Percentiles rank a stretch among this genome's conserved stretches.
Evolutionary conservation across 2,329 filamentous ascomycete species (phyloP).

Genomic region (Onygenales sp.): DNA sequence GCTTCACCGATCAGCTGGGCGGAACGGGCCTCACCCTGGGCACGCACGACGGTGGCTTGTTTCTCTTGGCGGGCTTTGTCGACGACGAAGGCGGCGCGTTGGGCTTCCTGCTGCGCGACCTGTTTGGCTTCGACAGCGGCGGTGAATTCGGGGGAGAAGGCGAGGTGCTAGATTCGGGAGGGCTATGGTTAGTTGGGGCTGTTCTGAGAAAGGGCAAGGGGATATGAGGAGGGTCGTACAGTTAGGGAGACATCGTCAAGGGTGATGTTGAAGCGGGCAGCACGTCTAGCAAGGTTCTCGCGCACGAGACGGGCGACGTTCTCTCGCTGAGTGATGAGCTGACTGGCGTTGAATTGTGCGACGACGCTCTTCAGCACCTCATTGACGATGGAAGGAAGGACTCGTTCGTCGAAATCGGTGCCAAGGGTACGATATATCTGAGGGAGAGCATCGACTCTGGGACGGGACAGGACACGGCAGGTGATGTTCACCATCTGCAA

Average conservation of each 20-base stretch:
- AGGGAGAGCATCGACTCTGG: constrained; percentile 76
- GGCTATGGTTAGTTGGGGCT: constrained; percentile 8
- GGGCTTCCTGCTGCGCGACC: constrained; percentile 78
- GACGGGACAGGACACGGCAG: constrained; percentile 93
- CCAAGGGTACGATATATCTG: constrained; percentile 96
- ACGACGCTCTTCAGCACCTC: constrained; percentile 98
- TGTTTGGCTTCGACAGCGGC: constrained; percentile 62
- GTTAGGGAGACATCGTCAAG: constrained; percentile 96
- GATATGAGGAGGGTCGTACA: constrained; percentile 41
- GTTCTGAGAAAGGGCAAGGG: background rate
- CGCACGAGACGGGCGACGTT: constrained; percentile 85
- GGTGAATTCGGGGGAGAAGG: constrained; percentile 61
- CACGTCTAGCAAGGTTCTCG: constrained; percentile 83
- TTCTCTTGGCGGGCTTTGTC: constrained; percentile 99
- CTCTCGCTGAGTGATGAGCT: constrained; percentile 98
- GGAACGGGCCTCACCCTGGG: constrained; percentile 96
- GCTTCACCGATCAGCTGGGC: constrained; percentile 97
- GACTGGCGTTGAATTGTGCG: constrained; percentile 95
- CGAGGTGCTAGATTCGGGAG: constrained; percentile 44
- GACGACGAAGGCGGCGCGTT: constrained; percentile 92
- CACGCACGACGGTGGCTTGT: constrained; percentile 95
- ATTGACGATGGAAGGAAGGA: constrained; percentile 95
- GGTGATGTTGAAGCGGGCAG: constrained; percentile 93
- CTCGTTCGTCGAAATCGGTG: constrained; percentile 91
- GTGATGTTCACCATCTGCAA: constrained; percentile 99